These are phyloP conservation scores for Aspergillus novoparasiticus DNA, from an alignment of 2,329 filamentous ascomycete genomes.

Conservation along the genomic window DNA sequence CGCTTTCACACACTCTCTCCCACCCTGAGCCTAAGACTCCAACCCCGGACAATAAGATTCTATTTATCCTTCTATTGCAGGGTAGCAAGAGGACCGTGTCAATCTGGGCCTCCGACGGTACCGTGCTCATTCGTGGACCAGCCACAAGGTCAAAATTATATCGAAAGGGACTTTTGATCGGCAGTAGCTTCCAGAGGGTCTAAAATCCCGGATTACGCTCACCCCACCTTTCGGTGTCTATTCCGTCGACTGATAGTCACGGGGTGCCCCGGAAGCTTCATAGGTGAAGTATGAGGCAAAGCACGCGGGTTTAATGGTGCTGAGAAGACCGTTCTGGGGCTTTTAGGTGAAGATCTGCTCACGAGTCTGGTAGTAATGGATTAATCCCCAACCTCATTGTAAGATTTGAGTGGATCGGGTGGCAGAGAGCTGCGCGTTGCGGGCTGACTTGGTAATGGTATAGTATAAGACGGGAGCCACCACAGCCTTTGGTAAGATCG, in stretches of 20 bases:
- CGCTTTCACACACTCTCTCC: background rate
- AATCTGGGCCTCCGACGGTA: background rate
- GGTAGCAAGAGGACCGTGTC: constrained; percentile 13
- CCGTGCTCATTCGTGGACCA: constrained; percentile 3
- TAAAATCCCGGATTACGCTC: constrained; percentile 3
- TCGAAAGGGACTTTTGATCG: constrained; percentile 2
- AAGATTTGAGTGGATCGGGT: constrained; percentile 14
- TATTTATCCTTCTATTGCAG: constrained; percentile 6
- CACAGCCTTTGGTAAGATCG: background rate
- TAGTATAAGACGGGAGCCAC: background rate
- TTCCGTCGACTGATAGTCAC: constrained; percentile 11
- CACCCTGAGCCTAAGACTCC: background rate
- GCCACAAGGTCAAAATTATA: background rate
- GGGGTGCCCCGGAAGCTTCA: constrained; percentile 20
- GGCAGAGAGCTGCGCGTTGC: background rate
- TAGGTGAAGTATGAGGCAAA: constrained; percentile 9
- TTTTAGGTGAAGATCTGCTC: constrained; percentile 12
- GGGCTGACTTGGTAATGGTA: background rate
- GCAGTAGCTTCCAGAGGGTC: background rate
- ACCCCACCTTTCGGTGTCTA: constrained; percentile 18
- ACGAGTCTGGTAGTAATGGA: constrained; percentile 8
- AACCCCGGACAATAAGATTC: constrained; percentile 3
- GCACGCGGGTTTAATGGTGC: constrained; percentile 3
- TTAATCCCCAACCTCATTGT: background rate
- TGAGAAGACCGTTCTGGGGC: constrained; percentile 6